Evolutionary conservation across 495 filamentous ascomycete species (phyloP).

Genomic region (Hapsidospora chrysogenum): DNA sequence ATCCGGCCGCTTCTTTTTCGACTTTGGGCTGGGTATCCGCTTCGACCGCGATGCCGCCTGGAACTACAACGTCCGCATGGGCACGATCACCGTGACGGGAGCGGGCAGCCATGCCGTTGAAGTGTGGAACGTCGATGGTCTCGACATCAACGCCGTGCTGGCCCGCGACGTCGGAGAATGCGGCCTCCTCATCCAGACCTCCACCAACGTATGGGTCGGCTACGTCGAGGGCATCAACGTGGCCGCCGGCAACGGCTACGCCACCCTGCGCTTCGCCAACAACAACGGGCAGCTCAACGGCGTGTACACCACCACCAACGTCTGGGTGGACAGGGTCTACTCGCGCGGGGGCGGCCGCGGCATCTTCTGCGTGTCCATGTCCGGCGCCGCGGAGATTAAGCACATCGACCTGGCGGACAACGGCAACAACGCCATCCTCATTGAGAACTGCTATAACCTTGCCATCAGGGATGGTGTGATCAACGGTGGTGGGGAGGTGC

Average conservation of each 20-base stretch:
- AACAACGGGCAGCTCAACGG: constrained; percentile 22
- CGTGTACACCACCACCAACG: constrained; percentile 22
- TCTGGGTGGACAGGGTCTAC: constrained; percentile 23
- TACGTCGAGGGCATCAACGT: constrained; percentile 30
- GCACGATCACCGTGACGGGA: constrained; percentile 20
- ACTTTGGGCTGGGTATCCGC: constrained; percentile 28
- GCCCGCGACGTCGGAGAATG: constrained; percentile 27
- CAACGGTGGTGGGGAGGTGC: constrained; percentile 26
- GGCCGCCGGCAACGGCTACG: constrained; percentile 23
- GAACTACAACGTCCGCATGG: constrained; percentile 27
- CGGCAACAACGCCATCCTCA: constrained; percentile 29
- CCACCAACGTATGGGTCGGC: constrained; percentile 21
- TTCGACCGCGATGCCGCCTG: constrained; percentile 25
- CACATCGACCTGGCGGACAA: constrained; percentile 22
- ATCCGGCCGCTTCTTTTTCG: constrained; percentile 19
- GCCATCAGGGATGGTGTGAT: constrained; percentile 21
- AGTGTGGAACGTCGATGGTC: constrained; percentile 28
- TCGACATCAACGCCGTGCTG: constrained; percentile 21
- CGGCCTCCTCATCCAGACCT: constrained; percentile 24
- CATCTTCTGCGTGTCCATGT: constrained; percentile 30
- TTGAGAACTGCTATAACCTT: constrained; percentile 32
- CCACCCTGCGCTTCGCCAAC: constrained; percentile 27
- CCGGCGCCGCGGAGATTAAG: constrained; percentile 20
- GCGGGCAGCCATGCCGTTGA: constrained; percentile 29
- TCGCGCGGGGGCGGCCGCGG: constrained; percentile 28